Percentiles rank a stretch among this genome's conserved stretches.
These are phyloP conservation scores for Kodamaea hsintzibuensis DNA, from an alignment of 805 yeast genomes.

Conservation along the genomic window DNA sequence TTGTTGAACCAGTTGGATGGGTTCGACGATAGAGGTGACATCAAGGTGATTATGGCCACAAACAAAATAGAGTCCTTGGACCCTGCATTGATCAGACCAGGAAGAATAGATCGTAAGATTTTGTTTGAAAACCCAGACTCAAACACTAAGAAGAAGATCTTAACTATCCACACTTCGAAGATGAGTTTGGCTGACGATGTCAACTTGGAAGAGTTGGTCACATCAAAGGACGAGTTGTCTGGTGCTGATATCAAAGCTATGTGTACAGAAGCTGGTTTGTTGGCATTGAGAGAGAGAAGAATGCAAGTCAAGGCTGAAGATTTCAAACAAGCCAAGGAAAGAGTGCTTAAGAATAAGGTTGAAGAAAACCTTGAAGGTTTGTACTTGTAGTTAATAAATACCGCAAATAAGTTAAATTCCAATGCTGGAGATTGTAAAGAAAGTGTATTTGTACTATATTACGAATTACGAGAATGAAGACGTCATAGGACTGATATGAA, in stretches of 20 bases:
- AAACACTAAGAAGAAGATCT: conserved; percentile 87
- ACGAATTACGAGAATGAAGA: too few species aligned
- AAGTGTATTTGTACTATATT: too few species aligned
- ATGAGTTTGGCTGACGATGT: conserved; percentile 90
- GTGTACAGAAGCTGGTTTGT: conserved; percentile 95
- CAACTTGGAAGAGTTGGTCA: conserved; percentile 83
- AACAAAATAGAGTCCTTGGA: conserved; percentile 91
- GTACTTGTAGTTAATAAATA: conserved; percentile 52
- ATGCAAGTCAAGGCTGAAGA: conserved; percentile 97
- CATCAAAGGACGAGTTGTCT: conserved; percentile 88
- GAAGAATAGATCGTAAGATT: conserved; percentile 94
- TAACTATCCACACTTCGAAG: conserved; percentile 87
- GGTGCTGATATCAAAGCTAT: conserved; percentile 98
- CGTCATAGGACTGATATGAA: too few species aligned
- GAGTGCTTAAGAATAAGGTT: conserved; percentile 93
- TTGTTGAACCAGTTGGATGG: conserved; percentile 94
- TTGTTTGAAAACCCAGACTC: conserved; percentile 95
- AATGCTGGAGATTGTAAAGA: too few species aligned
- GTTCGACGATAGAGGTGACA: conserved; percentile 95
- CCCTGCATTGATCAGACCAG: conserved; percentile 96
- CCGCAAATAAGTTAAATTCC: too few species aligned
- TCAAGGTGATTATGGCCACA: conserved; percentile 97
- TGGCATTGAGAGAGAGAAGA: conserved; percentile 94
- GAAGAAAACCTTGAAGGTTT: conserved; percentile 95
- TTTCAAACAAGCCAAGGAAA: conserved; percentile 89